These are phyloP conservation scores for Trichophyton equinum DNA, from an alignment of 2,329 filamentous ascomycete species.

Conservation along the genomic window DNA sequence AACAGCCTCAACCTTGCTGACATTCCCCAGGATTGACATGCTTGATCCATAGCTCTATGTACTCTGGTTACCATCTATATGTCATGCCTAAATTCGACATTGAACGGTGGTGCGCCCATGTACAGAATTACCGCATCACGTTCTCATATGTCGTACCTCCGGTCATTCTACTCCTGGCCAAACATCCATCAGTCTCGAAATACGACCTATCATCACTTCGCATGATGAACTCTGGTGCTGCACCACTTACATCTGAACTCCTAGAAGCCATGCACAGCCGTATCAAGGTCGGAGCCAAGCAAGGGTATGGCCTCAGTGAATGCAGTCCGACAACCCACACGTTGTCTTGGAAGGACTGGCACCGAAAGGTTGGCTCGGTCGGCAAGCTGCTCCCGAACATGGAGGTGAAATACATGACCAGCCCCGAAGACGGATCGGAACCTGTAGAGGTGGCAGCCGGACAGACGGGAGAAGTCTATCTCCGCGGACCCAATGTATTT, in stretches of 20 bases:
- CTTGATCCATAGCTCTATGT: conserved; percentile 56
- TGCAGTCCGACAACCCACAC: conserved; percentile 68
- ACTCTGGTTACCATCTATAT: conserved; percentile 52
- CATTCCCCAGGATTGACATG: conserved; percentile 49
- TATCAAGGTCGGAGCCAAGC: conserved; percentile 69
- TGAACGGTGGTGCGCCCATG: conserved; percentile 60
- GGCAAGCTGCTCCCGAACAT: conserved; percentile 68
- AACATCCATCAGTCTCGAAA: conserved; percentile 62
- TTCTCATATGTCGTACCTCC: conserved; percentile 76
- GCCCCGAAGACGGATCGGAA: conserved; percentile 38
- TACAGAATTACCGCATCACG: conserved; percentile 63
- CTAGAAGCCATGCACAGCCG: conserved; percentile 63
- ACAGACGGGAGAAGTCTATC: conserved; percentile 56
- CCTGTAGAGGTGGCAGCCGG: conserved; percentile 47
- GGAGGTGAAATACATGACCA: conserved; percentile 63
- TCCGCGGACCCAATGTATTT: conserved; percentile 53
- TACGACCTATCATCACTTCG: conserved; percentile 69
- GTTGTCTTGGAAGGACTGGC: conserved; percentile 65
- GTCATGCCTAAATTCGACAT: conserved; percentile 74
- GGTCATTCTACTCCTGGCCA: conserved; percentile 65
- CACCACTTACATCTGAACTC: conserved; percentile 69
- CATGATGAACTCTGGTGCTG: conserved; percentile 79
- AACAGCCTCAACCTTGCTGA: conserved; percentile 3
- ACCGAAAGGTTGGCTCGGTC: conserved; percentile 61
- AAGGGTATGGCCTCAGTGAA: conserved; percentile 84